Conservation (phyloP, 257 asterid species). For the Fraxinus excelsior region DNA sequence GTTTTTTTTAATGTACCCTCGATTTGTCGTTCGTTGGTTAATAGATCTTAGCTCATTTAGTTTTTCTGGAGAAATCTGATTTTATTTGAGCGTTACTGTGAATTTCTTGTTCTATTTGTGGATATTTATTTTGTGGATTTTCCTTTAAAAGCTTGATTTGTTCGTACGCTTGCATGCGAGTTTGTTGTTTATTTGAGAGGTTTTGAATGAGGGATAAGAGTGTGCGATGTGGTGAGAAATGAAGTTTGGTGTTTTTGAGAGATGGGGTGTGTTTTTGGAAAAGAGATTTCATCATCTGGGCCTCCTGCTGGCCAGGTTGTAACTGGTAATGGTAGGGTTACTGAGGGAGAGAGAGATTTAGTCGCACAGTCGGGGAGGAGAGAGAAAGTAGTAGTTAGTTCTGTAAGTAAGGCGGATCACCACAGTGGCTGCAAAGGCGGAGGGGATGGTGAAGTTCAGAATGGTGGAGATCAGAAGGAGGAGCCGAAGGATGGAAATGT, state of each 20-base stretch:
- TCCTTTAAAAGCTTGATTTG: slow-evolving; percentile 15
- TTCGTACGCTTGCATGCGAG: slow-evolving; percentile 24
- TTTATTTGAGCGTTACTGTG: slow-evolving; percentile 10
- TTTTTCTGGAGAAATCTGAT: slow-evolving; percentile 27
- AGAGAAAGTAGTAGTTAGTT: slow-evolving; percentile 55
- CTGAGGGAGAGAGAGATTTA: slow-evolving; percentile 50
- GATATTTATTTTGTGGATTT: slow-evolving; percentile 29
- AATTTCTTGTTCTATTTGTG: slow-evolving; percentile 12
- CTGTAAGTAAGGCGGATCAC: slow-evolving; percentile 46
- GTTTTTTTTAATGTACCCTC: neutral
- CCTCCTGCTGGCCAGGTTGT: slow-evolving; percentile 51
- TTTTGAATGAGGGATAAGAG: slow-evolving; percentile 40
- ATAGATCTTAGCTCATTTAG: slow-evolving; percentile 25
- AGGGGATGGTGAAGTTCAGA: slow-evolving; percentile 45
- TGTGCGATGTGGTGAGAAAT: slow-evolving; percentile 60
- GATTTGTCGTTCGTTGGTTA: slow-evolving; percentile 9
- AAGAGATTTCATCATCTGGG: slow-evolving; percentile 61
- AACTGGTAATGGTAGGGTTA: slow-evolving; percentile 44
- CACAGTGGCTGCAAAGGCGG: slow-evolving; percentile 29
- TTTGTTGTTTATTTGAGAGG: slow-evolving; percentile 28
- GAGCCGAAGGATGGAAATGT: slow-evolving; percentile 44
- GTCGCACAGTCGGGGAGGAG: slow-evolving; percentile 56
- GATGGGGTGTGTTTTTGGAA: slow-evolving; percentile 97
- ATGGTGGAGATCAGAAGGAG: slow-evolving; percentile 55
- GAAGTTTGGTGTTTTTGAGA: slow-evolving; percentile 59